Conservation (phyloP, 1,284 basidiomycete species). For the Violaceomyces palustris region DNA sequence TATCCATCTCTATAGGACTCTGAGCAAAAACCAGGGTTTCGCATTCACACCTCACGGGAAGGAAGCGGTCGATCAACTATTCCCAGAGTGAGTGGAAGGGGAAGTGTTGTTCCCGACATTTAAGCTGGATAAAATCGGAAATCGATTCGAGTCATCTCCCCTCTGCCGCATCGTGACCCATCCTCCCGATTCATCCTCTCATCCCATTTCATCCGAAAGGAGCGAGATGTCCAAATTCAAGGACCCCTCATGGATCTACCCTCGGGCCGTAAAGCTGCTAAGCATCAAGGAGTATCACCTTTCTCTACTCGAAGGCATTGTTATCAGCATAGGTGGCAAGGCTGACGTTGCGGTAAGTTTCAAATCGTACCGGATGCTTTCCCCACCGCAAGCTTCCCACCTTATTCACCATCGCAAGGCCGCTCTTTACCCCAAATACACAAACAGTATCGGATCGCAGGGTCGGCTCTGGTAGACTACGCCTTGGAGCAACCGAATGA, state of each 20-base stretch:
- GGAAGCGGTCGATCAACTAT: constrained; percentile 7
- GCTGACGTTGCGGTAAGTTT: constrained; percentile 26
- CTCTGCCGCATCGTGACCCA: not conserved
- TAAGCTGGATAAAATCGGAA: not conserved
- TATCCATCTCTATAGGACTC: constrained; percentile 11
- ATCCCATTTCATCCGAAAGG: not conserved
- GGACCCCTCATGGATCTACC: constrained; percentile 12
- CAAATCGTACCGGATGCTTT: constrained; percentile 1
- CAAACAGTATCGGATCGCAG: constrained; percentile 2
- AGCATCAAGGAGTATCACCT: constrained; percentile 8
- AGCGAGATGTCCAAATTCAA: constrained; percentile 6
- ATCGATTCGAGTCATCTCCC: constrained; percentile 1
- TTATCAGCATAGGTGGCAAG: constrained; percentile 24
- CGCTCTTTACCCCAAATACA: not conserved
- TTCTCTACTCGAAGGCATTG: constrained; percentile 14
- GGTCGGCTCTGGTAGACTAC: not conserved
- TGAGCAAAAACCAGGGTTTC: not conserved
- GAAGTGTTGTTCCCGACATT: constrained; percentile 1
- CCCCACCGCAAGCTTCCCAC: constrained; percentile 1
- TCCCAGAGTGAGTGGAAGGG: not conserved
- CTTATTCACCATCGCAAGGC: not conserved
- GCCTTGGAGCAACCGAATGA: not conserved
- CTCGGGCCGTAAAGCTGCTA: constrained; percentile 6
- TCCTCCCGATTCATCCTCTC: not conserved
- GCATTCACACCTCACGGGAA: not conserved